Percentiles rank a stretch among this genome's conserved stretches.
Conservation (phyloP, 371 early-diverging fungal species). For the Circinella umbellata region DNA sequence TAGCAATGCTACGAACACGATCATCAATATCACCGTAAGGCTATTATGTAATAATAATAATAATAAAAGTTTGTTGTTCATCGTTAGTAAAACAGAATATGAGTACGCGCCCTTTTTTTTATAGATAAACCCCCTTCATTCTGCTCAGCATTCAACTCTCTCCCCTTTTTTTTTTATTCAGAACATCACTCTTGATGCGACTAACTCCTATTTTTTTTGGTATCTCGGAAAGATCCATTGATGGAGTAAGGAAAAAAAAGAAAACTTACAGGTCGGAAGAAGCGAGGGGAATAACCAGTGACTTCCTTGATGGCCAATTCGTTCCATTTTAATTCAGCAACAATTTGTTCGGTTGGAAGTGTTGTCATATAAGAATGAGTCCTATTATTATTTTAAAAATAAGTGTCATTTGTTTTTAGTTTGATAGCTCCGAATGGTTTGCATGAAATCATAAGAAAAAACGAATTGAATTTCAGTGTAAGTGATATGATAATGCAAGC, state of each 20-base stretch:
- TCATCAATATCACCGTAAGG: slow-evolving; percentile 75
- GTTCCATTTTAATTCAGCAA: slow-evolving; percentile 76
- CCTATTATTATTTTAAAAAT: slow-evolving; percentile 36
- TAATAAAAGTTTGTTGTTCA: background rate
- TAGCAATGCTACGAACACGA: slow-evolving; percentile 65
- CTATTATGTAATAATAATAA: slow-evolving; percentile 5
- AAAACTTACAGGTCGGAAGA: slow-evolving; percentile 50
- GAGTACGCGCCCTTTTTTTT: background rate
- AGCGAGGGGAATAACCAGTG: slow-evolving; percentile 57
- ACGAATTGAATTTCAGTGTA: too few species aligned
- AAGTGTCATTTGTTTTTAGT: slow-evolving; percentile 8
- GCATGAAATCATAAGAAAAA: too few species aligned
- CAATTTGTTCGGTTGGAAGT: slow-evolving; percentile 65
- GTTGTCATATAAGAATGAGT: slow-evolving; percentile 70
- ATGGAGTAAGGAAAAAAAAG: too few species aligned
- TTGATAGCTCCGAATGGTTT: too few species aligned
- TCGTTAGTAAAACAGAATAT: background rate
- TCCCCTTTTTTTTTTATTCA: background rate
- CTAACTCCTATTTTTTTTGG: too few species aligned
- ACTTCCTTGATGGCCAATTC: slow-evolving; percentile 67
- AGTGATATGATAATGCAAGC: too few species aligned
- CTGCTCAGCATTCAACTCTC: background rate
- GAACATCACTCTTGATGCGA: too few species aligned
- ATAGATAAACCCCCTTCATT: too few species aligned
- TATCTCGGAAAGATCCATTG: too few species aligned